A percentile compares a stretch with the other conserved stretches of the same genome.
Conservation (phyloP, 345 rosid species). For the Atalantia buxifolia region DNA sequence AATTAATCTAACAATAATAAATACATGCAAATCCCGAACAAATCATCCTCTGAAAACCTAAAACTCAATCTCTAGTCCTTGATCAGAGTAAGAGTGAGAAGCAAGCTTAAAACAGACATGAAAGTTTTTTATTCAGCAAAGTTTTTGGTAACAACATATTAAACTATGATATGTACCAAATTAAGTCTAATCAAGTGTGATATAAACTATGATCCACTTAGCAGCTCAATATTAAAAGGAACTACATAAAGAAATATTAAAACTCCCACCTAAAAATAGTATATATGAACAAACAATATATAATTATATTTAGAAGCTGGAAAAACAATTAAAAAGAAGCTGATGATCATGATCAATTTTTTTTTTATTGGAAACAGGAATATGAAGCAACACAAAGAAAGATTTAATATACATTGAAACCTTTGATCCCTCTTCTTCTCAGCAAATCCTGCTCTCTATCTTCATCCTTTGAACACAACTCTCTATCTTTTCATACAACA, state of each 20-base stretch:
- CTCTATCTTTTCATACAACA: slow-evolving; percentile 12
- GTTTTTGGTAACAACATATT: no score
- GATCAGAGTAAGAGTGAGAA: not conserved
- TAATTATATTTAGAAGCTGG: not conserved
- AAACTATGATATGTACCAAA: no score
- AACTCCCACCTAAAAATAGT: not conserved
- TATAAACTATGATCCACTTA: slow-evolving; percentile 2
- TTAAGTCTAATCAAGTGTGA: slow-evolving; percentile 1
- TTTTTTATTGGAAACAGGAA: slow-evolving; percentile 25
- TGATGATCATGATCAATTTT: not conserved
- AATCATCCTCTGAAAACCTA: slow-evolving; percentile 1
- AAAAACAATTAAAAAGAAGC: slow-evolving; percentile 15
- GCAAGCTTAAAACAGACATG: slow-evolving; percentile 2
- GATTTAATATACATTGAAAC: slow-evolving; percentile 21
- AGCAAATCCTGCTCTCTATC: not conserved
- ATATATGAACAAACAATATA: slow-evolving; percentile 7
- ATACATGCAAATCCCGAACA: not conserved
- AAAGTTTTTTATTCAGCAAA: not conserved
- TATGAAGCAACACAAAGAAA: slow-evolving; percentile 5
- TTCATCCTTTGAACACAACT: not conserved
- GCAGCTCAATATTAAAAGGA: not conserved
- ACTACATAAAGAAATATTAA: not conserved
- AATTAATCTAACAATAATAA: not conserved
- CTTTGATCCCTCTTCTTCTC: slow-evolving; percentile 15
- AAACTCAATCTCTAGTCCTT: not conserved